Evolutionary conservation across 352 stramenopile genomes (phyloP).

Genomic region (Pythium oligandrum): DNA sequence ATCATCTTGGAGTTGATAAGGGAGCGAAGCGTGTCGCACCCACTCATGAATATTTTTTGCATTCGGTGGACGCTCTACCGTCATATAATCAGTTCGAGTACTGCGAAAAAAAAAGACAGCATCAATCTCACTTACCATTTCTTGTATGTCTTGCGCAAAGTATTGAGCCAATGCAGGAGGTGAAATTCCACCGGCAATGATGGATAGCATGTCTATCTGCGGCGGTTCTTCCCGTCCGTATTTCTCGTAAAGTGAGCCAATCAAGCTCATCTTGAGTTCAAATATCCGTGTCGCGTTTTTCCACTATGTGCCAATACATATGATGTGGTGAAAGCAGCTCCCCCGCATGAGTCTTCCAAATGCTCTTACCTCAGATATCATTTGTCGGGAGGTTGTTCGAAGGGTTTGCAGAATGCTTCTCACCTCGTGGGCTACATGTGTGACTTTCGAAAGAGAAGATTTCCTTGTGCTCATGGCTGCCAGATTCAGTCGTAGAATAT

Average conservation of each 20-base stretch:
- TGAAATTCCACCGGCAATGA: conserved; percentile 50
- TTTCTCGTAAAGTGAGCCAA: conserved; percentile 74
- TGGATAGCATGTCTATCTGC: conserved; percentile 70
- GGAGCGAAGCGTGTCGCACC: conserved; percentile 29
- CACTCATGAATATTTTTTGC: conserved; percentile 42
- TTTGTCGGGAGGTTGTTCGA: conserved; percentile 34
- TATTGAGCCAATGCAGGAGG: conserved; percentile 65
- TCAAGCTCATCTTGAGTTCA: conserved; percentile 71
- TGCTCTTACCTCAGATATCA: conserved; percentile 30
- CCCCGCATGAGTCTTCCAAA: background rate
- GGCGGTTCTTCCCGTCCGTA: conserved; percentile 58
- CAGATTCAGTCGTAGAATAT: background rate
- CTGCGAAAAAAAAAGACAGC: background rate
- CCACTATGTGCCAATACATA: conserved; percentile 26
- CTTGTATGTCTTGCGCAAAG: conserved; percentile 79
- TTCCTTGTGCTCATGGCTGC: background rate
- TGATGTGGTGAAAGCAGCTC: background rate
- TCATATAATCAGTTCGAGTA: conserved; percentile 1
- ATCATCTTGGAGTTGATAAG: conserved; percentile 39
- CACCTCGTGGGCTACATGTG: conserved; percentile 13
- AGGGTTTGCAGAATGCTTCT: conserved; percentile 25
- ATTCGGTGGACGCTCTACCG: conserved; percentile 52
- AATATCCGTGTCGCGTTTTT: conserved; percentile 75
- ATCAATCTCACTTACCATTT: conserved; percentile 42
- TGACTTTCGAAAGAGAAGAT: conserved; percentile 4